phyloP scores from a whole-genome alignment of 2,329 filamentous ascomycete genomes.

The Periconia macrospinosa region DNA sequence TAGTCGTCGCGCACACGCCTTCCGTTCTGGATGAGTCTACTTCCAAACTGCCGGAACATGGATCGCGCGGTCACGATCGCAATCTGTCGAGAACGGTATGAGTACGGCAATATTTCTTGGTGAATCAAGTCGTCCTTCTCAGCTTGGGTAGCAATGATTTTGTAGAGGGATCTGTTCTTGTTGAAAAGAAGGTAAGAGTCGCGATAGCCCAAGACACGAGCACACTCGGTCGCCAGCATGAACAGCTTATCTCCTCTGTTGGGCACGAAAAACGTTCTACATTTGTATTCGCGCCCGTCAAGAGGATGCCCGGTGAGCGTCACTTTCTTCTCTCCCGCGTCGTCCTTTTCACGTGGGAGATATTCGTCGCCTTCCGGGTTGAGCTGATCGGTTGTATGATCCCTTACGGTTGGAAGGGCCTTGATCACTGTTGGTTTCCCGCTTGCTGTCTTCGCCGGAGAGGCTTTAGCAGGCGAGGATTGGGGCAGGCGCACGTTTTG shows the following conservation, averaged over 20 bases:
- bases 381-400: slow-evolving; percentile 96
- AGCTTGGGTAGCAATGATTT: slow-evolving; percentile 93
- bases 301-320: slow-evolving; percentile 78
- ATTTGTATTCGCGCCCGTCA: slow-evolving; percentile 85
- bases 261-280: slow-evolving; percentile 89
- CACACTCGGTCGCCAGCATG: slow-evolving; percentile 98
- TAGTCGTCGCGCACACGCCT: slow-evolving; percentile 95
- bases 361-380: slow-evolving; percentile 91
- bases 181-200: slow-evolving; percentile 99
- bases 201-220: slow-evolving; percentile 87
- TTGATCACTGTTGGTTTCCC: slow-evolving; percentile 81
- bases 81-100: slow-evolving; percentile 96
- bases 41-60: slow-evolving; percentile 99
- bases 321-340: slow-evolving; percentile 93
- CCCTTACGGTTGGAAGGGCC: slow-evolving; percentile 89
- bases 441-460: slow-evolving; percentile 76
- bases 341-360: slow-evolving; percentile 88
- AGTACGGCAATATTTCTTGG: slow-evolving; percentile 95
- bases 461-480: slow-evolving; percentile 59
- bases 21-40: slow-evolving; percentile 86
- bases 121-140: slow-evolving; percentile 96
- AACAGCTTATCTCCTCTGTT: slow-evolving; percentile 91
- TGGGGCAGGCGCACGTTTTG: slow-evolving; percentile 54
- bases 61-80: slow-evolving; percentile 96
- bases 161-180: slow-evolving; percentile 94